phyloP scores from a whole-genome alignment of 176 grass and related monocot species.

The Guadua angustifolia region DNA sequence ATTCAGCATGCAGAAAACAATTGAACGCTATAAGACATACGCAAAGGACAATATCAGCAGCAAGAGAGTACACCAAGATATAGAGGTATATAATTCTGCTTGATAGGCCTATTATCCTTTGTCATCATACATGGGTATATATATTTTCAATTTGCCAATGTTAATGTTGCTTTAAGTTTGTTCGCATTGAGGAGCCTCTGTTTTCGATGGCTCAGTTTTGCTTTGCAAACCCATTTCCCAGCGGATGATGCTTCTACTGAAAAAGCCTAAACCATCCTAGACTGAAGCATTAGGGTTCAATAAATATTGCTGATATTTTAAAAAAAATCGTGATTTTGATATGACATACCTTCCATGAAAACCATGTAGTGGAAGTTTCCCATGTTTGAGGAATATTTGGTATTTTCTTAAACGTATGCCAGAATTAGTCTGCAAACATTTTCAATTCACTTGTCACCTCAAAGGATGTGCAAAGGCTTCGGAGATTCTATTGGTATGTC shows the following conservation, averaged over 20 bases:
- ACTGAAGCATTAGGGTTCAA: background rate
- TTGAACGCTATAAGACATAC: conserved; percentile 61
- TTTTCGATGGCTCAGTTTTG: background rate
- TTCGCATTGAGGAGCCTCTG: background rate
- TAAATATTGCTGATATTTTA: background rate
- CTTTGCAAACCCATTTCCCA: conserved; percentile 15
- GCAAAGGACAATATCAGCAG: conserved; percentile 56
- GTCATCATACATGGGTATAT: background rate
- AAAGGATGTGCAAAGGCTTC: background rate
- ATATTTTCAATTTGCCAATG: background rate
- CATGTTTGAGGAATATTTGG: background rate
- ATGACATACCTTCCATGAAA: background rate
- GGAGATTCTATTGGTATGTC: background rate
- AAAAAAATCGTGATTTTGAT: background rate
- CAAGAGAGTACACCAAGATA: conserved; percentile 54
- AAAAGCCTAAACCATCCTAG: conserved; percentile 17
- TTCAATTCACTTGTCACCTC: background rate
- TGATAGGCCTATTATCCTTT: conserved; percentile 10
- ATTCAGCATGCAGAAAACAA: conserved; percentile 64
- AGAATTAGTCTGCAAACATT: background rate
- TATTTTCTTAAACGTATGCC: background rate
- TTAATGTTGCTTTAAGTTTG: conserved; percentile 3
- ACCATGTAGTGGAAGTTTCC: background rate
- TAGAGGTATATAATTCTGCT: conserved; percentile 50
- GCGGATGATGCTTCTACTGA: background rate